Evolutionary conservation across 129 eudicot genomes (phyloP), one percentile per base, ranked within the genome.

Genomic region (Kitagawia praeruptora): DNA sequence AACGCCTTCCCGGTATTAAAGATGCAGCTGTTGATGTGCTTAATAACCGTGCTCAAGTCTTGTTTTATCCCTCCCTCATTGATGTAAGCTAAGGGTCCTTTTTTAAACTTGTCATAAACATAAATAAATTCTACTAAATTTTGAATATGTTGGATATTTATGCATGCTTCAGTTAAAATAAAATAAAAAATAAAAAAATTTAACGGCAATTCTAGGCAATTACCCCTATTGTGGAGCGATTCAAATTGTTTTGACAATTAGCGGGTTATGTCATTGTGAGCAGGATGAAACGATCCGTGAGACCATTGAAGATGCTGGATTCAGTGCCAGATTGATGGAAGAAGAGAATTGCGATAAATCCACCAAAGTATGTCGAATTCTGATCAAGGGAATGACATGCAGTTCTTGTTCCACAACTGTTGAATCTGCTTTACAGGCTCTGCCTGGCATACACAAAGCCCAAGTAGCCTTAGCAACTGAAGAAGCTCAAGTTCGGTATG

Each of bases 21-120:
- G 97, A 95, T 63, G 97, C 99, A 8, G 93, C 82, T 56, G 97
- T 95, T 71, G 99, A 95, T 79, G 97, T 92, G 49, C 69, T 95
- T 83, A 95, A 92, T 46, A 86, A 89, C 67, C 84, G 90, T 37
- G 97, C 93, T 42, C 97, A 90, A 75, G 99, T 95, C 86, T 16
- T 82, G 82, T 95, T 92, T 80, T 95, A 83, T 82, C 96, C 97
- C 0, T 78, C 75, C 77, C 87, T 86, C 25, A 88, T 92, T 37
- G 74, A 84, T 81, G 99, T 95, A 76, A 90, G 97, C 9, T 95
- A 76, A 90, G 97, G 4, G 27, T 54, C 28, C 3, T 6, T 6
- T 53, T 18, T 51, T 46, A 1, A 10, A 46, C 51, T 47, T 11
- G 11, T 8, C 12, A 8, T 31, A 11, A 46, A 46, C 3, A 46